Base-by-base conservation (phyloP, 257 asterid genomes). In the Penstemon barbatus region DNA sequence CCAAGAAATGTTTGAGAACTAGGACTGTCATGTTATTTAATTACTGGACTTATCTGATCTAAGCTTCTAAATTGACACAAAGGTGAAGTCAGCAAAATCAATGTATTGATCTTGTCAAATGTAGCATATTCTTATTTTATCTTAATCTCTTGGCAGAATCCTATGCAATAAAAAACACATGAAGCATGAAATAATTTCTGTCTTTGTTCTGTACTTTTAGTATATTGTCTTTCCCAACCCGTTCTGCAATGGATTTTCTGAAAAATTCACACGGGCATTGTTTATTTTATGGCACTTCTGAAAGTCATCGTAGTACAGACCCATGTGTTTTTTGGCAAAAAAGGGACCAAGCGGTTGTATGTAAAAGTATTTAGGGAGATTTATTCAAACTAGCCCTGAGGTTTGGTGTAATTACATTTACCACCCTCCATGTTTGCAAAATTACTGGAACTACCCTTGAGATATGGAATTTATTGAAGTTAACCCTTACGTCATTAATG, bases 71-170 rank as follows among this genome's bases (percentile, higher is more conserved):
- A 19, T 52, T 72, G 57, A 15, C 61, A 12, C 44, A 44, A 52
- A 71, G 40, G 50, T 57, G 63, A 51, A 42, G 51, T 50, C 37
- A 36, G 57, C 63, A 55, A 36, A 44, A 49, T 63, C 65, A 54
- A 53, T 48, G 63, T 44, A 9, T 55, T 63, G 76, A 63, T 71
- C 45, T 37, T 45, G 25, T 15, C 57, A 64, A 39, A 57, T 63
- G 40, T 63, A 55, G 15, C 40, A 53, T 36, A 41, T 25, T 51
- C 18, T 59, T 19, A 57, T 53, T 41, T 52, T 70, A 8, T n/a
- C 56, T n/a, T 42, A 50, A 33, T n/a, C 37, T 63, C 57, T 61
- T 38, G 41, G 50, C 60, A 12, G 61, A 51, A 51, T 11, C 52
- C 40, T 52, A 37, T 49, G 69, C 59, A 45, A 64, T 72, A 38